Evolutionary conservation across 2,329 filamentous ascomycete species (phyloP), one percentile per base, ranked within the genome.

Genomic region (Nemania sp.): DNA sequence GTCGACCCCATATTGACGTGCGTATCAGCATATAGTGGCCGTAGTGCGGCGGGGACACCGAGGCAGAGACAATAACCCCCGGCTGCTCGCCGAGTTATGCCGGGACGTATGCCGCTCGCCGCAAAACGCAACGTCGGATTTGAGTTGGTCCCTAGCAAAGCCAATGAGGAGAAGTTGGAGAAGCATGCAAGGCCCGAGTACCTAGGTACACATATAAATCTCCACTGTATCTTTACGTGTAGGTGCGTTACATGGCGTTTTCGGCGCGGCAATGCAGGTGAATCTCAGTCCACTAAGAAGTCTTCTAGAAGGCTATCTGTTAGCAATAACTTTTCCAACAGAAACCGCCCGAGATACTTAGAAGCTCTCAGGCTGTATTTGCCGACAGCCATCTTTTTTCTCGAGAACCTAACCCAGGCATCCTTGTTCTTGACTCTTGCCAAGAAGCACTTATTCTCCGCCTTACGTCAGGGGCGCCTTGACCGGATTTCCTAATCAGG

Each of bases 401-500:
- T 1, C 56, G 26, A 18, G 18, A 45, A 20, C 38, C 18, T 18
- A 41, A 41, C 13, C 20, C n/a, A 49, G 27, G 51, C 24, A 49
- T 43, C 54, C 8, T 6, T 60, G 49, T n/a, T 5, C 24, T 41
- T 22, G 20, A 20, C 47, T 51, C 15, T 13, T 15, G 47, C 59
- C 51, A 53, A 49, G 54, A 2, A 32, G 22, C 29, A 59, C 64
- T 66, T n/a, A 18, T 35, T 47, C 18, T 49, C 43, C 38, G 53
- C 18, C 27, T 57, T 18, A 68, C 66, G 62, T 66, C 62, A 66
- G 26, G 47, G 57, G 26, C 27, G 29, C 15, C 26, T 11, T 35
- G 13, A 27, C n/a, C 43, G 68, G 68, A 41, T 57, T 70, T 62
- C 68, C 66, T 7, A 24, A 70, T 58, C n/a, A 2, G 58, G 68